phyloP scores from a whole-genome alignment of 805 yeast species.

The Sugiyamaella lignohabitans region DNA sequence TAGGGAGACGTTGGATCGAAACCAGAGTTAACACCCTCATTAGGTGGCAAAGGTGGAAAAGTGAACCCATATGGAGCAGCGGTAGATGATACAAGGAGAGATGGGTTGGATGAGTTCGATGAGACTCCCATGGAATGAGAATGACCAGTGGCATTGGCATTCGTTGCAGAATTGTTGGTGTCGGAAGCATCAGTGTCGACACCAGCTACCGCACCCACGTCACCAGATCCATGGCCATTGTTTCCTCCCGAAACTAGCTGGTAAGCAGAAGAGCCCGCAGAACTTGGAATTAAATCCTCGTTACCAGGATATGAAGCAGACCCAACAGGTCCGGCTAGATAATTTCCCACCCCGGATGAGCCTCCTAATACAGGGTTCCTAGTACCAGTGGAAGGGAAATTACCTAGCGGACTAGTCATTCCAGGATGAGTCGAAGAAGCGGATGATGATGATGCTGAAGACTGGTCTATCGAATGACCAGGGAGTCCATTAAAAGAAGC shows the following conservation, averaged over 20 bases:
- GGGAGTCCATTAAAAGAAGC: not conserved
- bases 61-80: constrained; percentile 4
- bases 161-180: not conserved
- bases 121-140: no score
- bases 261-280: not conserved
- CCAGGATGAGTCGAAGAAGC: not conserved
- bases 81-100: not conserved
- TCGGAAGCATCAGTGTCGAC: not conserved
- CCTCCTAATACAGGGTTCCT: not conserved
- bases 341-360: not conserved
- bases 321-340: not conserved
- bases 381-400: not conserved
- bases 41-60: constrained; percentile 2
- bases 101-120: not conserved
- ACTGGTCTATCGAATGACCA: not conserved
- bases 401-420: not conserved
- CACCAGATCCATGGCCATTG: no score
- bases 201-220: not conserved
- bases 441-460: not conserved
- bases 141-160: no score
- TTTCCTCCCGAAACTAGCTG: not conserved
- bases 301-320: not conserved
- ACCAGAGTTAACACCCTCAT: no score
- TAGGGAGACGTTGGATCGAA: not conserved
- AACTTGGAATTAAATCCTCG: not conserved